These are phyloP conservation scores for Pleurotus djamor DNA, from an alignment of 768 basidiomycete species.

Conservation along the genomic window DNA sequence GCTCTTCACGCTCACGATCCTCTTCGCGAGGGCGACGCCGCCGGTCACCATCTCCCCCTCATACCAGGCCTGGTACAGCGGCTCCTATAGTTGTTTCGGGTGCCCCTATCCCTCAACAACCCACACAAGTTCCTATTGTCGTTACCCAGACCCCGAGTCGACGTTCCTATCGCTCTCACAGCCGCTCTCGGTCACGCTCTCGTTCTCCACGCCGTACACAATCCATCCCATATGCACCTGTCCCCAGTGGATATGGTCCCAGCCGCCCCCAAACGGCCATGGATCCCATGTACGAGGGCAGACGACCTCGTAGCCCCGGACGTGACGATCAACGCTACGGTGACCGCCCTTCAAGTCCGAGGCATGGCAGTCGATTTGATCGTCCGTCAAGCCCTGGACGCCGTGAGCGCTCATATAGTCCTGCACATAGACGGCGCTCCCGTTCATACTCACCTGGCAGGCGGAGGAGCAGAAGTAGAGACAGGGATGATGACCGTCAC, in stretches of 20 bases:
- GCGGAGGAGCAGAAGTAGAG: not conserved
- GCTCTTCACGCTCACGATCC: slow-evolving; percentile 12
- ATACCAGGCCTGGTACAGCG: not conserved
- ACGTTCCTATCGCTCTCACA: slow-evolving; percentile 8
- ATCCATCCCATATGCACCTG: not conserved
- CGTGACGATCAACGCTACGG: not conserved
- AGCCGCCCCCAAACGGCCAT: slow-evolving; percentile 5
- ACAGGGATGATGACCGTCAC: too few relatives aligned
- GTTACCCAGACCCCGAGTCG: slow-evolving; percentile 1
- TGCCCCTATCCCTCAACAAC: slow-evolving; percentile 9
- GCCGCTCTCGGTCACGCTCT: slow-evolving; percentile 1
- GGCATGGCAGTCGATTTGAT: not conserved
- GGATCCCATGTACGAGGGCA: not conserved
- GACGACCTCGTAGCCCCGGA: not conserved
- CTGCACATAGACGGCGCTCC: not conserved
- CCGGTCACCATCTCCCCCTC: slow-evolving; percentile 12
- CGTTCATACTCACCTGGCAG: slow-evolving; percentile 12
- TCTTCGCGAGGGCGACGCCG: slow-evolving; percentile 19
- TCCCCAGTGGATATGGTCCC: not conserved
- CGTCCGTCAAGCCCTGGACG: not conserved
- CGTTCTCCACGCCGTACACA: not conserved
- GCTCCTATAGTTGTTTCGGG: not conserved
- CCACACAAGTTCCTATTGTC: slow-evolving; percentile 10
- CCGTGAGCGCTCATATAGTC: not conserved
- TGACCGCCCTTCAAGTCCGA: not conserved